Evolutionary conservation across 116 monocot genomes (phyloP), one percentile per base, ranked within the genome.

Genomic region (Dioscorea cayenensis): DNA sequence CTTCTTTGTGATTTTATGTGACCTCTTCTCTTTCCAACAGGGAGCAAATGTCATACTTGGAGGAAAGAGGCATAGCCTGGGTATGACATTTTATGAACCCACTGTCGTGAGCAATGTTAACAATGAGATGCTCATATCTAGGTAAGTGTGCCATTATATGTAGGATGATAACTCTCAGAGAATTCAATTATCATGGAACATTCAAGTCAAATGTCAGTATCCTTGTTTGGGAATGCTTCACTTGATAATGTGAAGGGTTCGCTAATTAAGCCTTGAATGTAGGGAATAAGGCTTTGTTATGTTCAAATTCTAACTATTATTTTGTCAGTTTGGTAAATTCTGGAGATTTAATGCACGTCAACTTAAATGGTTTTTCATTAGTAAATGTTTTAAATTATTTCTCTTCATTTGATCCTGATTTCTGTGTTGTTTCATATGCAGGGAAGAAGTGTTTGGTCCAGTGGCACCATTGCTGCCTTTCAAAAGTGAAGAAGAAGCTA

Each of bases 391-490:
- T 55, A 55, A 55, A 18, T 16, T 55, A 55, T 55, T 55, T 55
- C 0, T 18, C n/a, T 55, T 55, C 55, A 18, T 55, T 55, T n/a
- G 2, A 55, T 55, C 14, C 17, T 55, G 55, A 55, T 55, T n/a
- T 18, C 16, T 5, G 17, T 55, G 12, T 55, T 16, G 3, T 55
- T 51, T 71, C 22, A 43, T 55, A 50, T 51, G 58, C 76, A 93
- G 99, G 78, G 90, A 99, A 66, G 99, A 99, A 79, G 78, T 99
- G 36, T 99, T 99, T 87, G 99, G 99, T 20, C 99, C 99, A 21
- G 94, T 99, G 77, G 94, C 99, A 71, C 89, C 99, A 63, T 90
- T 99, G 71, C 55, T 89, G 66, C 79, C 72, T 52, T 99, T 99
- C 76, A 90, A 89, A 78, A 94, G 86, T 32, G 99, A 99, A 81